A percentile compares a stretch with the other conserved stretches of the same genome.
Conservation (phyloP, 306 rosid species). For the Cicer yamashitae region DNA sequence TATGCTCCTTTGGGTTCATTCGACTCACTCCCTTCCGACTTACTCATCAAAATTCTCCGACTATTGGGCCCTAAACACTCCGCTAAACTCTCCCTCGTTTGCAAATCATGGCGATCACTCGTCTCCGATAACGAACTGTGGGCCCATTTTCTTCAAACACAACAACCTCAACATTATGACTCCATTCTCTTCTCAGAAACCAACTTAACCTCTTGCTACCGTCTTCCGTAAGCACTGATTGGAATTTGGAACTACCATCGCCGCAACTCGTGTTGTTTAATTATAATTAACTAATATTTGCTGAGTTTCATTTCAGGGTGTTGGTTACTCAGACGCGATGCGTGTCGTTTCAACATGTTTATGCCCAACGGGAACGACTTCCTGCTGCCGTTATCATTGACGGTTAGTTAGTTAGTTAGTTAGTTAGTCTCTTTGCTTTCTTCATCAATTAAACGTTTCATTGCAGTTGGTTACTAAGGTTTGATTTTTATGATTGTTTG, state of each 20-base stretch:
- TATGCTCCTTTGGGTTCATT: conserved; percentile 47
- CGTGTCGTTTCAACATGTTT: conserved; percentile 62
- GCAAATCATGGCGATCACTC: conserved; percentile 57
- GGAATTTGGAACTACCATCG: neutral
- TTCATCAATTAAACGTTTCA: no score
- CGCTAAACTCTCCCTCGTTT: conserved; percentile 53
- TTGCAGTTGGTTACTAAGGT: neutral
- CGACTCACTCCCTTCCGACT: conserved; percentile 66
- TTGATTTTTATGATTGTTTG: neutral
- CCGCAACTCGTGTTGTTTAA: neutral
- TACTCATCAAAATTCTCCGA: conserved; percentile 61
- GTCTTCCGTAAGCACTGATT: conserved; percentile 58
- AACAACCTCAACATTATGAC: conserved; percentile 48
- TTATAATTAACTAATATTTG: no score
- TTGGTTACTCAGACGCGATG: conserved; percentile 42
- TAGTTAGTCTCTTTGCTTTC: neutral
- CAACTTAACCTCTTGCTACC: conserved; percentile 56
- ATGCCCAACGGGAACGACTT: conserved; percentile 62
- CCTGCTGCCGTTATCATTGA: conserved; percentile 81
- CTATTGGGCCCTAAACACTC: conserved; percentile 73
- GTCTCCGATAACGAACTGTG: conserved; percentile 62
- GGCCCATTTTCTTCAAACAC: conserved; percentile 59
- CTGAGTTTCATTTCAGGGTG: neutral
- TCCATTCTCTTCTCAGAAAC: conserved; percentile 65
- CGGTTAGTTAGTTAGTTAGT: conserved; percentile 56